Evolutionary conservation across 345 rosid species (phyloP).

Genomic region (Eucalyptus cloeziana): DNA sequence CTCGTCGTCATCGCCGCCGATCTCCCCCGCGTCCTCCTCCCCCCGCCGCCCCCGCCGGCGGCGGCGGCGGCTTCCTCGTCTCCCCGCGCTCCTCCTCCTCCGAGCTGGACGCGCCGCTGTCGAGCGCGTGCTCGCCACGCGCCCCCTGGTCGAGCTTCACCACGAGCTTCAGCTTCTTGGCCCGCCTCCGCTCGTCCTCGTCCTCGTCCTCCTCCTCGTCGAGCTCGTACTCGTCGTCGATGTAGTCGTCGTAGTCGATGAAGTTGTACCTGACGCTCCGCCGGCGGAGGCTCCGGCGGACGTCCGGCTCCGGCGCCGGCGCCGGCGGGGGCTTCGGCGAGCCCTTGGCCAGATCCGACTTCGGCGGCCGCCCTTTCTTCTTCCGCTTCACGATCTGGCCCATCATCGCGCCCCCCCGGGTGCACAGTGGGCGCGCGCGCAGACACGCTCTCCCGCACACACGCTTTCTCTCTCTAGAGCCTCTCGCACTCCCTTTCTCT

Average conservation of each 20-base stretch:
- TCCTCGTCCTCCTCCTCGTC: slow-evolving; percentile 11
- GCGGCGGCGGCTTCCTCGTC: neutral
- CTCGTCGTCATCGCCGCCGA: neutral
- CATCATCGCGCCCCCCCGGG: slow-evolving; percentile 13
- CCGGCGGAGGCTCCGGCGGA: slow-evolving; percentile 49
- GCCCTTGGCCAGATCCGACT: slow-evolving; percentile 75
- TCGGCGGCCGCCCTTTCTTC: slow-evolving; percentile 95
- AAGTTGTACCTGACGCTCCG: slow-evolving; percentile 81
- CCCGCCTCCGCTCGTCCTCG: slow-evolving; percentile 51
- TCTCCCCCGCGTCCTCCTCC: neutral
- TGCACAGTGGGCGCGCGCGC: neutral
- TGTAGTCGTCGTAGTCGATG: slow-evolving; percentile 63
- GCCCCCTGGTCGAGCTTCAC: slow-evolving; percentile 52
- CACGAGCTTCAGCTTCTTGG: slow-evolving; percentile 73
- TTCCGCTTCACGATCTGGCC: slow-evolving; percentile 88
- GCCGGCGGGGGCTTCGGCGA: neutral
- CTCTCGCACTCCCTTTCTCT: neutral
- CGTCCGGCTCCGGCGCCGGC: slow-evolving; percentile 1
- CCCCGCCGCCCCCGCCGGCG: neutral
- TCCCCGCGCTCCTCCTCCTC: slow-evolving; percentile 2
- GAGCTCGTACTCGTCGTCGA: slow-evolving; percentile 27
- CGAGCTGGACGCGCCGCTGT: slow-evolving; percentile 17
- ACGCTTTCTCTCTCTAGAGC: neutral
- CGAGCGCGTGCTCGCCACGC: slow-evolving; percentile 19
- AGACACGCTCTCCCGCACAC: neutral